Base-by-base conservation (phyloP, 768 basidiomycete genomes). In the Plicaturopsis crispa region DNA sequence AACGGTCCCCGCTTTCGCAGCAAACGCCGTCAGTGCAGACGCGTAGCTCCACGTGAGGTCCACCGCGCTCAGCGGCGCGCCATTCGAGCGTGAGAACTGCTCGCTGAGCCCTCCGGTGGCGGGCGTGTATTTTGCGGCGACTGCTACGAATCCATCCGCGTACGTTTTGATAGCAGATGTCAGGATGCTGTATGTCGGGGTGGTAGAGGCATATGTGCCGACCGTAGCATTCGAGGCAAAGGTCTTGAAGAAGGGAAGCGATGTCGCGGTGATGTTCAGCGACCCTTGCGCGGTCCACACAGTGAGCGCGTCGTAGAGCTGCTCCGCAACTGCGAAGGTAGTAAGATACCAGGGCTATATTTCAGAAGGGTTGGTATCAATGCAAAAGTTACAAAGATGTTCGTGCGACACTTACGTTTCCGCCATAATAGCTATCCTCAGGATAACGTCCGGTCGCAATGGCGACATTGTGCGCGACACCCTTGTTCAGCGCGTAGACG, bases 331-430 rank as follows among this genome's bases (percentile, higher is more conserved):
- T 4, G 83, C 80, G 39, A 76, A 67, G 0, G 78, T 83, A 10
- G 76, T 55, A n/a, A 86, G 65, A 53, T 85, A 87, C 84, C 84
- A 87, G 2, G 84, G 80, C 78, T n/a, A n/a, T n/a, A n/a, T n/a
- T n/a, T n/a, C n/a, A n/a, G n/a, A n/a, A n/a, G n/a, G n/a, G n/a
- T n/a, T n/a, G n/a, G n/a, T 84, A 18, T 20, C 20, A 34, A 5
- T 13, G 2, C 30, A 4, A 14, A 26, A 16, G n/a, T 32, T 16
- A 17, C 18, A 42, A n/a, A 52, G 3, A 6, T 7, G 2, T 10
- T 4, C 5, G n/a, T n/a, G n/a, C 36, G 33, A 21, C 3, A 43
- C 61, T 41, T 35, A 66, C 74, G 48, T 78, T 78, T 2, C 75
- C 74, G 26, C 61, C 62, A 36, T 61, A 61, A 51, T 79, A 81